Conservation (phyloP, 2,329 filamentous ascomycete species). For the Cladosporium sphaerospermum region DNA sequence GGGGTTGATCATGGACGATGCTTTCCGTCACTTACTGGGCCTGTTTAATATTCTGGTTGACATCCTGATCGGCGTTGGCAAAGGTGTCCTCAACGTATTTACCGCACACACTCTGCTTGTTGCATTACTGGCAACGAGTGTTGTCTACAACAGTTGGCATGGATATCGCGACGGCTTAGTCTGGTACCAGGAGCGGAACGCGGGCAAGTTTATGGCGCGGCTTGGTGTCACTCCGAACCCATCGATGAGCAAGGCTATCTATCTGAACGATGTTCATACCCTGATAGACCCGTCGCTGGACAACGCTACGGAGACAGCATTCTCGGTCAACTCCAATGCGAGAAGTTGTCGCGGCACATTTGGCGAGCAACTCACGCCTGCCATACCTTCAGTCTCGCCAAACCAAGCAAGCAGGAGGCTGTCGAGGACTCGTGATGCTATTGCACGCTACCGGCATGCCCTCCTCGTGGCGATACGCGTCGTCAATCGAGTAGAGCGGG, state of each 20-base stretch:
- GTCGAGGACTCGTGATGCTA: slow-evolving; percentile 70
- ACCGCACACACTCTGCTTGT: slow-evolving; percentile 68
- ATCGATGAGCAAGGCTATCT: slow-evolving; percentile 80
- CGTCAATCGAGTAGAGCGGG: slow-evolving; percentile 80
- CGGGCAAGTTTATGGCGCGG: slow-evolving; percentile 71
- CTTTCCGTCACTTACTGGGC: slow-evolving; percentile 21
- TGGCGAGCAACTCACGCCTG: slow-evolving; percentile 21
- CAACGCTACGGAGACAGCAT: slow-evolving; percentile 14
- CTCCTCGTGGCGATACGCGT: slow-evolving; percentile 84
- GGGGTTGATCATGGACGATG: slow-evolving; percentile 27
- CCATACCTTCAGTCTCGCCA: slow-evolving; percentile 10
- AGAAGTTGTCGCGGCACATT: slow-evolving; percentile 30
- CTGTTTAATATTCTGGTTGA: slow-evolving; percentile 33
- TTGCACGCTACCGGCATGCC: slow-evolving; percentile 82
- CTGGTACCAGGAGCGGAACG: slow-evolving; percentile 83
- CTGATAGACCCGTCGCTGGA: slow-evolving; percentile 36
- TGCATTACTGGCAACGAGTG: slow-evolving; percentile 59
- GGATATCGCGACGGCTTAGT: slow-evolving; percentile 64
- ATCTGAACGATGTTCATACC: slow-evolving; percentile 72
- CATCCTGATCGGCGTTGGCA: slow-evolving; percentile 35
- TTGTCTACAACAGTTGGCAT: slow-evolving; percentile 67
- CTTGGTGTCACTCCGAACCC: slow-evolving; percentile 73
- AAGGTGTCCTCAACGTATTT: slow-evolving; percentile 24
- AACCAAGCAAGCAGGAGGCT: slow-evolving; percentile 44
- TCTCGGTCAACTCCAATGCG: background rate